Percentiles rank a stretch among this genome's conserved stretches.
Conservation (phyloP, 2,329 filamentous ascomycete genomes). For the Neofusicoccum sp. region DNA sequence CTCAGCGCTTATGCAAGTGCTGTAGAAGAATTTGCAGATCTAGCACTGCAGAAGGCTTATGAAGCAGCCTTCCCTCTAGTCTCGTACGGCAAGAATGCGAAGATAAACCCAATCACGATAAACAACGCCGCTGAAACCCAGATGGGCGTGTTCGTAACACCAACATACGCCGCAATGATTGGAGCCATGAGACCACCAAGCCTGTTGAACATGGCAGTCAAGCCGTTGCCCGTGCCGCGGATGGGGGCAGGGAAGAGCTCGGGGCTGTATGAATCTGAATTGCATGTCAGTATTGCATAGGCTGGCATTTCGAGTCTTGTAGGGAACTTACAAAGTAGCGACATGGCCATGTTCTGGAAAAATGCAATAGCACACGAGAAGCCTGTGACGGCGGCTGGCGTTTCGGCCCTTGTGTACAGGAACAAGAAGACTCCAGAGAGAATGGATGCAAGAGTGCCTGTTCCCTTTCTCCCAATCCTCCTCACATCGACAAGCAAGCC, state of each 20-base stretch:
- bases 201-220: conserved; percentile 71
- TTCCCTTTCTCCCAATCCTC: conserved; percentile 46
- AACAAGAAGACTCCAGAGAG: conserved; percentile 50
- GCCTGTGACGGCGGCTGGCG: conserved; percentile 60
- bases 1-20: too few relatives aligned
- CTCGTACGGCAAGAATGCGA: conserved; percentile 46
- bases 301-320: conserved; percentile 33
- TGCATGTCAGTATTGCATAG: conserved; percentile 53
- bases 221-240: conserved; percentile 70
- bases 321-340: conserved; percentile 53
- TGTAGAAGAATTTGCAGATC: too few relatives aligned
- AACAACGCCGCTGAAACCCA: conserved; percentile 47
- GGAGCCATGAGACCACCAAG: conserved; percentile 69
- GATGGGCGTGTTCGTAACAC: conserved; percentile 42
- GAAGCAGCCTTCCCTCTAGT: conserved; percentile 42
- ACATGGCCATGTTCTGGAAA: conserved; percentile 62
- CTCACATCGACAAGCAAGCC: conserved; percentile 37
- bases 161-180: conserved; percentile 54
- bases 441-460: conserved; percentile 46
- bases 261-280: conserved; percentile 63
- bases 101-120: conserved; percentile 45
- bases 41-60: conserved; percentile 16
- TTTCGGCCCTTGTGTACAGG: conserved; percentile 51
- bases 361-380: conserved; percentile 71
- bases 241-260: conserved; percentile 75